These are phyloP conservation scores for Mortierella sp. DNA, from an alignment of 371 early-diverging fungal species.

Conservation along the genomic window DNA sequence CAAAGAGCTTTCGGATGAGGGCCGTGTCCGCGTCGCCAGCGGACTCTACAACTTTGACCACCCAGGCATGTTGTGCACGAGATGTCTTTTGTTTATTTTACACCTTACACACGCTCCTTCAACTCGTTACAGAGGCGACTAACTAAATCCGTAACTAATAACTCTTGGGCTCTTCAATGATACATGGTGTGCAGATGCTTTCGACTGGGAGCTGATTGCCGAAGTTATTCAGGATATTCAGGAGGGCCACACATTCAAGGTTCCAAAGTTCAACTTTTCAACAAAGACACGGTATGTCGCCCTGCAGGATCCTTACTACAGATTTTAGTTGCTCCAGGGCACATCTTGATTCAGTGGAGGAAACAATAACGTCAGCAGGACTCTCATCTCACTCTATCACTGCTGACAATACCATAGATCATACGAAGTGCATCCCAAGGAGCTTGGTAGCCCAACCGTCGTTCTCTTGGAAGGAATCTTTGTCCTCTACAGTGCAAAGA, in stretches of 20 bases:
- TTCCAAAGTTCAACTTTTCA: slow-evolving; percentile 50
- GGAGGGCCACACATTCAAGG: slow-evolving; percentile 28
- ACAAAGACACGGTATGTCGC: slow-evolving; percentile 43
- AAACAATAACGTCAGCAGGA: no score
- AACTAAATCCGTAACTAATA: not conserved
- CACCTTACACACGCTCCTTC: not conserved
- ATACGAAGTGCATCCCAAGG: slow-evolving; percentile 39
- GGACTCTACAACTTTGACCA: slow-evolving; percentile 75
- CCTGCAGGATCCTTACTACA: not conserved
- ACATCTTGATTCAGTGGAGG: not conserved
- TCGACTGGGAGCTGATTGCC: slow-evolving; percentile 51
- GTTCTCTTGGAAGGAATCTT: slow-evolving; percentile 95
- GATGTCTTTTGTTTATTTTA: not conserved
- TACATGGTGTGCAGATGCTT: slow-evolving; percentile 27
- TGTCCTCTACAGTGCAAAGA: slow-evolving; percentile 84
- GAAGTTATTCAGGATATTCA: slow-evolving; percentile 38
- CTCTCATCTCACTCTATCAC: not conserved
- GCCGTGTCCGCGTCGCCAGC: slow-evolving; percentile 56
- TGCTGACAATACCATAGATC: slow-evolving; percentile 5
- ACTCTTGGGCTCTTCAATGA: not conserved
- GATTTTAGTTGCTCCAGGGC: no score
- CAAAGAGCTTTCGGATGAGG: slow-evolving; percentile 62
- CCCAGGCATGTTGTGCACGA: slow-evolving; percentile 54
- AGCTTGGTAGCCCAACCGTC: slow-evolving; percentile 73
- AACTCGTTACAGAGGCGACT: not conserved